These are phyloP conservation scores for Lagenidium giganteum DNA, from an alignment of 352 stramenopile genomes.

Conservation along the genomic window DNA sequence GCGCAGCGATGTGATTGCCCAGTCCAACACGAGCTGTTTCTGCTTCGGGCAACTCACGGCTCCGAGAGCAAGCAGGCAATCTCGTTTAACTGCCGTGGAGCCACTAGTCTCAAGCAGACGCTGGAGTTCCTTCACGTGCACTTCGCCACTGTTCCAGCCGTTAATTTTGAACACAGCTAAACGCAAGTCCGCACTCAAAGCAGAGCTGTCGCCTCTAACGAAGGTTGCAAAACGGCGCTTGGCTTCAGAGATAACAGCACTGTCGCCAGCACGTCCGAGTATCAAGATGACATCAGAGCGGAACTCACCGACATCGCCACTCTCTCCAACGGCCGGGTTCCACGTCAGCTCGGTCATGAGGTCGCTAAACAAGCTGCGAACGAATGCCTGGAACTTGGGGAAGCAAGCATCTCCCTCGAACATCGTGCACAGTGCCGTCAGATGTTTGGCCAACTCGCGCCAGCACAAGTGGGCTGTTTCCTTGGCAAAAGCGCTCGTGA, in stretches of 20 bases:
- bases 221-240: constrained; percentile 52
- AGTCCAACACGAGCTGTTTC: constrained; percentile 72
- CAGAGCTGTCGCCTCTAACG: constrained; percentile 30
- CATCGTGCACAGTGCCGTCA: constrained; percentile 44
- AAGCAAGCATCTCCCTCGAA: constrained; percentile 53
- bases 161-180: constrained; percentile 50
- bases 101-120: constrained; percentile 56
- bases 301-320: too few relatives aligned
- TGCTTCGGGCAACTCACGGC: constrained; percentile 28
- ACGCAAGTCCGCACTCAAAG: constrained; percentile 53
- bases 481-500: constrained; percentile 43
- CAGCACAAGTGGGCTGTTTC: constrained; percentile 59
- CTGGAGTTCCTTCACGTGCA: constrained; percentile 57
- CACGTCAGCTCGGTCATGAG: constrained; percentile 55
- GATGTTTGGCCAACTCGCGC: constrained; percentile 56
- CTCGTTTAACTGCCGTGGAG: constrained; percentile 56
- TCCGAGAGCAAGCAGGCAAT: constrained; percentile 56
- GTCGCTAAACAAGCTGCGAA: constrained; percentile 40
- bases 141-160: too few relatives aligned
- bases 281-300: constrained; percentile 52
- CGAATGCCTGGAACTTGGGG: constrained; percentile 43
- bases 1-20: constrained; percentile 55
- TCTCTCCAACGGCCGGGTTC: constrained; percentile 38
- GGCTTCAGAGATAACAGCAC: constrained; percentile 42
- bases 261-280: constrained; percentile 42